Conservation (phyloP, 1,284 basidiomycete genomes). For the Sanghuangporus weigelae region DNA sequence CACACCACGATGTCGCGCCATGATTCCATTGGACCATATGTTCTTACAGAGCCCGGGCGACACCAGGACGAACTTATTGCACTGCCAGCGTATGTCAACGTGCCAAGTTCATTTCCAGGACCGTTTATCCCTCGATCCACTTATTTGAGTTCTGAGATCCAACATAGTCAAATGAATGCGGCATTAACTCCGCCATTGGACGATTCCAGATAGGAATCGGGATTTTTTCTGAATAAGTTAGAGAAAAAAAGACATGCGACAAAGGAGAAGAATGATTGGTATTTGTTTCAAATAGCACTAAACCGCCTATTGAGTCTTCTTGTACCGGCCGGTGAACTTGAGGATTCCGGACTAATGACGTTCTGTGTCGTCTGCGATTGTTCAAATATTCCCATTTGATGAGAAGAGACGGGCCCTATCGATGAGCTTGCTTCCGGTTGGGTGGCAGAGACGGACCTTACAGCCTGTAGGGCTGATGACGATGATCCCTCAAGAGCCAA, state of each 20-base stretch:
- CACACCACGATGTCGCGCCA: neutral
- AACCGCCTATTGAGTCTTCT: slow-evolving; percentile 1
- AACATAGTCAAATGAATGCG: neutral
- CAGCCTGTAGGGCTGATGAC: neutral
- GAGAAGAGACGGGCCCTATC: neutral
- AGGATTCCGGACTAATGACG: neutral
- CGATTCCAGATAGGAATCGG: neutral
- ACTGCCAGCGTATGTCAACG: neutral
- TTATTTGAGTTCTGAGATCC: neutral
- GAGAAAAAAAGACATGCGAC: neutral
- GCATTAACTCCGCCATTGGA: slow-evolving; percentile 3
- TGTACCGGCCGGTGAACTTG: neutral
- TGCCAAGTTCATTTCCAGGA: neutral
- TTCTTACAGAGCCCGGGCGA: neutral
- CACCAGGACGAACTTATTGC: neutral
- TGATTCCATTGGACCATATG: neutral
- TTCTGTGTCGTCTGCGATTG: neutral
- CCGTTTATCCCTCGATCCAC: neutral
- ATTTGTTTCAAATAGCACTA: neutral
- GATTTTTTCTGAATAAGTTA: neutral
- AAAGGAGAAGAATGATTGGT: neutral
- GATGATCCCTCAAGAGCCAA: neutral
- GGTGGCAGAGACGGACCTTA: neutral
- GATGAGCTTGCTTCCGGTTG: neutral
- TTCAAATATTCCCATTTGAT: neutral